A percentile compares a stretch with the other conserved stretches of the same genome.
These are phyloP conservation scores for Biscogniauxia marginata DNA, from an alignment of 2,329 filamentous ascomycete genomes.

Conservation along the genomic window DNA sequence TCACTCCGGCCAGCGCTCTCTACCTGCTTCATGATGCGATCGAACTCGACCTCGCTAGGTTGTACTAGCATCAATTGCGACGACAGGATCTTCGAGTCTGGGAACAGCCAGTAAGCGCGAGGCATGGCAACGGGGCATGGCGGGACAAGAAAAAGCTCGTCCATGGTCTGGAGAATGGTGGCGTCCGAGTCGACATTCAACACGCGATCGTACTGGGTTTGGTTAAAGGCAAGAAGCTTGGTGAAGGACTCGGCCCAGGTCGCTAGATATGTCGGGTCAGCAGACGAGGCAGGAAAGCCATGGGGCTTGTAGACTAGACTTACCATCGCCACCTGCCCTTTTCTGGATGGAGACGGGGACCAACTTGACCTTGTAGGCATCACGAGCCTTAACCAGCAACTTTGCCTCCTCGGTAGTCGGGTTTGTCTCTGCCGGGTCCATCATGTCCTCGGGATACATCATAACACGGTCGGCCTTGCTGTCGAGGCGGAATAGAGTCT, in stretches of 20 bases:
- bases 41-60: slow-evolving; percentile 53
- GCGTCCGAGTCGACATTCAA: slow-evolving; percentile 61
- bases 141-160: slow-evolving; percentile 70
- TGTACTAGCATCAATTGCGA: slow-evolving; percentile 62
- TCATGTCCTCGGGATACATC: slow-evolving; percentile 44
- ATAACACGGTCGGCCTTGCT: slow-evolving; percentile 46
- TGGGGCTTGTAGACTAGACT: slow-evolving; percentile 12
- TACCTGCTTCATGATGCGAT: slow-evolving; percentile 35
- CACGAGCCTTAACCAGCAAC: slow-evolving; percentile 42
- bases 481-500: slow-evolving; percentile 39
- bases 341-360: slow-evolving; percentile 41
- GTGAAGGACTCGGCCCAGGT: slow-evolving; percentile 66
- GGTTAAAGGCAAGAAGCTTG: slow-evolving; percentile 68
- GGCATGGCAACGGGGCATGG: slow-evolving; percentile 63
- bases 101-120: slow-evolving; percentile 67
- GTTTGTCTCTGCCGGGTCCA: slow-evolving; percentile 31
- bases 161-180: slow-evolving; percentile 61
- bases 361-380: slow-evolving; percentile 45
- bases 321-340: slow-evolving; percentile 37
- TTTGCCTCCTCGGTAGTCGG: slow-evolving; percentile 29
- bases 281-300: neutral
- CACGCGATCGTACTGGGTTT: slow-evolving; percentile 56
- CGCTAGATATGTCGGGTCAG: slow-evolving; percentile 21
- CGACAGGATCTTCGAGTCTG: slow-evolving; percentile 52
- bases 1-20: slow-evolving; percentile 34